Percentiles rank a stretch among this genome's conserved stretches.
Evolutionary conservation across 2,329 filamentous ascomycete species (phyloP).

Genomic region (Fusarium sp.): DNA sequence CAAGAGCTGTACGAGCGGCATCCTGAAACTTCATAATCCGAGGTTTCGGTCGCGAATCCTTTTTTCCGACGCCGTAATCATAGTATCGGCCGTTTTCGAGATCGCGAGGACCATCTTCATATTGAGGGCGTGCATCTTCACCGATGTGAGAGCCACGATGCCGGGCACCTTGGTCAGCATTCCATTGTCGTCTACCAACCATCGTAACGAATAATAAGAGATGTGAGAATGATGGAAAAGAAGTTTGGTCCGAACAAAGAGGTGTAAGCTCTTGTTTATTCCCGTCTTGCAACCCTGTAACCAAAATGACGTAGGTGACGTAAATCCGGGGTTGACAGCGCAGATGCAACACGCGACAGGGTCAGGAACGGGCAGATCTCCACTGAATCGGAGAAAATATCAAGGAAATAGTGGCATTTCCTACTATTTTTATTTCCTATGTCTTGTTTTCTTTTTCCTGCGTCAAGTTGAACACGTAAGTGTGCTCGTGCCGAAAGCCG

Average conservation of each 20-base stretch:
- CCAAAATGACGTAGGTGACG: slow-evolving; percentile 31
- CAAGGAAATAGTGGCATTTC: slow-evolving; percentile 21
- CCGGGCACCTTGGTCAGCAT: slow-evolving; percentile 2
- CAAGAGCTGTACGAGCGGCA: slow-evolving; percentile 46
- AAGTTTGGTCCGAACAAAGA: background rate
- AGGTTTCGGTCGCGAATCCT: slow-evolving; percentile 23
- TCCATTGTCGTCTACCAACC: slow-evolving; percentile 41
- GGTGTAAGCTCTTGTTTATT: slow-evolving; percentile 22
- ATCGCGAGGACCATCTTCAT: slow-evolving; percentile 34
- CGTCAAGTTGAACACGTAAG: background rate
- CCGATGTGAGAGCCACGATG: slow-evolving; percentile 21
- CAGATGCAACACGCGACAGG: slow-evolving; percentile 27
- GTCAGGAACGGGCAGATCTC: slow-evolving; percentile 14
- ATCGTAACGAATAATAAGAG: slow-evolving; percentile 1
- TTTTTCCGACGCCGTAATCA: background rate
- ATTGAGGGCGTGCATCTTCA: slow-evolving; percentile 14
- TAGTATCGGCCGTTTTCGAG: slow-evolving; percentile 35
- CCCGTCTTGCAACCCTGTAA: slow-evolving; percentile 10
- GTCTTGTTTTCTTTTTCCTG: slow-evolving; percentile 1
- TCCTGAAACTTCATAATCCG: slow-evolving; percentile 55
- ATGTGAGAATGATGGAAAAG: background rate
- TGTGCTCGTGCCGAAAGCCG: slow-evolving; percentile 12
- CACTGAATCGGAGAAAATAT: slow-evolving; percentile 19
- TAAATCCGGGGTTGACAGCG: slow-evolving; percentile 28
- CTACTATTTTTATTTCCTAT: slow-evolving; percentile 14